These are phyloP conservation scores for Leccinum fallax DNA, from an alignment of 1,284 basidiomycete genomes.

Conservation along the genomic window DNA sequence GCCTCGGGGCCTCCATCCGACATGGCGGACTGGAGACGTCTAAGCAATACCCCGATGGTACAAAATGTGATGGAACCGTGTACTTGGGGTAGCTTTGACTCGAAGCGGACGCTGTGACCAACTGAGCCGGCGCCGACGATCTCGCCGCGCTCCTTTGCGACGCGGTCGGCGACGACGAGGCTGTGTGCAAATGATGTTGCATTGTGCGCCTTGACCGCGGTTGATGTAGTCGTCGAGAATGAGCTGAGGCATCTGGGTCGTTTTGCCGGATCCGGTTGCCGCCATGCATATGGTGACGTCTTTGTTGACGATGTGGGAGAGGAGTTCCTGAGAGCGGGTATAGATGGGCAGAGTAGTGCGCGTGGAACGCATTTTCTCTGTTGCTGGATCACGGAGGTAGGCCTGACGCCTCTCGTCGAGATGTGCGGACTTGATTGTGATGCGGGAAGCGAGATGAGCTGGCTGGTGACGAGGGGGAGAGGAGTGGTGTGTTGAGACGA, in stretches of 20 bases:
- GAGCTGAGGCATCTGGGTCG: slow-evolving; percentile 93
- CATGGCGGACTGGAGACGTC: slow-evolving; percentile 83
- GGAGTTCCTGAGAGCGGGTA: slow-evolving; percentile 62
- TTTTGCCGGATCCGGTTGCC: slow-evolving; percentile 95
- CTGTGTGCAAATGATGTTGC: slow-evolving; percentile 94
- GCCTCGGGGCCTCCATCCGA: slow-evolving; percentile 40
- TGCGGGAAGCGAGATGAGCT: slow-evolving; percentile 10
- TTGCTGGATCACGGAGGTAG: slow-evolving; percentile 66
- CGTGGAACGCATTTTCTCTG: slow-evolving; percentile 70
- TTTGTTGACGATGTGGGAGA: slow-evolving; percentile 75
- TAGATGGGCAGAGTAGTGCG: slow-evolving; percentile 77
- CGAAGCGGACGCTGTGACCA: slow-evolving; percentile 95
- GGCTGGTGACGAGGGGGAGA: slow-evolving; percentile 17
- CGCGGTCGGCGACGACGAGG: slow-evolving; percentile 92
- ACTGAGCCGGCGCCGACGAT: slow-evolving; percentile 67
- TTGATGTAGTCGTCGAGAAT: slow-evolving; percentile 88
- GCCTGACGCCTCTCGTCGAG: slow-evolving; percentile 57
- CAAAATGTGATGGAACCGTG: slow-evolving; percentile 93
- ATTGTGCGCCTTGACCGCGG: slow-evolving; percentile 76
- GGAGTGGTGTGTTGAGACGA: neutral
- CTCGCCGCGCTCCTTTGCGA: slow-evolving; percentile 90
- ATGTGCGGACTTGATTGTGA: slow-evolving; percentile 57
- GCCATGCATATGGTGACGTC: slow-evolving; percentile 95
- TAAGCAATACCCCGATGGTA: slow-evolving; percentile 92
- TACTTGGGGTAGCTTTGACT: slow-evolving; percentile 77